Evolutionary conservation across 176 grass and related monocot genomes (phyloP), one percentile per base, ranked within the genome.

Genomic region (Zoysia pacifica): DNA sequence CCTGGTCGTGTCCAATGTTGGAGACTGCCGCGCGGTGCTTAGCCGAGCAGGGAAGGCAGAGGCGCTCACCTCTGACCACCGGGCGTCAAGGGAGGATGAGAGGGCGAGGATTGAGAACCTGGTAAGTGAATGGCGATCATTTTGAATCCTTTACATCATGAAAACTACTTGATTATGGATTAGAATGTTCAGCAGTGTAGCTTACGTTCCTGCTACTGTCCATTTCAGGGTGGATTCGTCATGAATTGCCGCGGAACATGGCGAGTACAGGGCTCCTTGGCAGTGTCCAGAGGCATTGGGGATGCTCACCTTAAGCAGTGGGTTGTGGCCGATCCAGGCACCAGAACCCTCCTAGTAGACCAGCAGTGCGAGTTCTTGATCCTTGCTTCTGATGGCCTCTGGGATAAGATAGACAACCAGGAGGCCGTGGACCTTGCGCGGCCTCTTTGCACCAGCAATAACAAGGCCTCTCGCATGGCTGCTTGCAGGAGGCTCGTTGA

Each of bases 401-500:
- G 97, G 97, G 93, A 99, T 77, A 93, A 91, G 72, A 89, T 96
- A 67, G 85, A 77, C 68, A 99, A 99, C 69, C 97, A 99, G 80
- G 97, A 99, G 82, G 97, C 97, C 0, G 83, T 99, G 3, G 86
- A 93, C 83, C 77, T 91, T 19, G 85, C 79, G 38, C 70, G 93
- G 0, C 86, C 88, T 19, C 65, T 90, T 55, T 96, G 82, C 73
- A 67, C 73, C 48, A 51, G 55, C 28, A 76, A 72, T 28, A 39
- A 79, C 16, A 89, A 86, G 37, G 41, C 75, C 48, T 81, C 83
- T 46, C 12, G 85, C 56, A 49, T 93, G 20, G 82, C 85, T 75
- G 93, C 97, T 7, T 99, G 97, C 73, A 89, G 82, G 69, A 91
- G 62, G 82, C 90, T 99, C 54, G 91, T 77, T 1, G 90, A 99